Evolutionary conservation across 768 basidiomycete genomes (phyloP).

Genomic region (Leccinum sublutescens): DNA sequence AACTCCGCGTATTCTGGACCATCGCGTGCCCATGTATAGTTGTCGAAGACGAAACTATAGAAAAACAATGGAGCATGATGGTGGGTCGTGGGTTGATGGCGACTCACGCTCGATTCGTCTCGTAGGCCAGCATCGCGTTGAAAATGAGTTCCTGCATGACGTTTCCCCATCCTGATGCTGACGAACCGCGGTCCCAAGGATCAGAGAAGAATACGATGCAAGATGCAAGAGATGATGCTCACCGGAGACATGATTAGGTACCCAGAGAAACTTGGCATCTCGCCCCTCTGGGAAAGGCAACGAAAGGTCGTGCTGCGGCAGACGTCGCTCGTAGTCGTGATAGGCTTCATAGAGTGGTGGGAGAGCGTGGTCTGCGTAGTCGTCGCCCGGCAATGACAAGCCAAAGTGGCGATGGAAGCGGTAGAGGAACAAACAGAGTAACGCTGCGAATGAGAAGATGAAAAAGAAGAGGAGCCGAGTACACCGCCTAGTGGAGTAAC

Average conservation of each 20-base stretch:
- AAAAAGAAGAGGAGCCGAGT: conserved; percentile 15
- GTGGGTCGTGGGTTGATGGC: background rate
- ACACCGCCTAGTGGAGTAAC: conserved; percentile 5
- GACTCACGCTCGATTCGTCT: conserved; percentile 48
- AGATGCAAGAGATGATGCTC: conserved; percentile 7
- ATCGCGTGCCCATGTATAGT: conserved; percentile 53
- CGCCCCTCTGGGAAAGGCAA: conserved; percentile 41
- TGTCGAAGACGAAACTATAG: conserved; percentile 53
- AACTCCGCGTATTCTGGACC: conserved; percentile 43
- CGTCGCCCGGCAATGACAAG: conserved; percentile 4
- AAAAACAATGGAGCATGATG: background rate
- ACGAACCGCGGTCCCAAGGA: background rate
- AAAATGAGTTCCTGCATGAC: conserved; percentile 57
- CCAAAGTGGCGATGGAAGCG: background rate
- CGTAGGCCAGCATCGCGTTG: conserved; percentile 48
- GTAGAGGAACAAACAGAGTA: conserved; percentile 17
- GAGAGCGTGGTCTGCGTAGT: conserved; percentile 10
- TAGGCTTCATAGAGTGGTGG: conserved; percentile 49
- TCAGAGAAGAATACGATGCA: background rate
- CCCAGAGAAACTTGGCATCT: conserved; percentile 45
- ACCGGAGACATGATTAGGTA: conserved; percentile 47
- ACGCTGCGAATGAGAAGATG: conserved; percentile 7
- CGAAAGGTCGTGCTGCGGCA: conserved; percentile 45
- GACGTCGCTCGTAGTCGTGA: conserved; percentile 40
- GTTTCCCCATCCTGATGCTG: conserved; percentile 62